Base-by-base conservation (phyloP, 345 rosid species). In the Melaleuca alternifolia region DNA sequence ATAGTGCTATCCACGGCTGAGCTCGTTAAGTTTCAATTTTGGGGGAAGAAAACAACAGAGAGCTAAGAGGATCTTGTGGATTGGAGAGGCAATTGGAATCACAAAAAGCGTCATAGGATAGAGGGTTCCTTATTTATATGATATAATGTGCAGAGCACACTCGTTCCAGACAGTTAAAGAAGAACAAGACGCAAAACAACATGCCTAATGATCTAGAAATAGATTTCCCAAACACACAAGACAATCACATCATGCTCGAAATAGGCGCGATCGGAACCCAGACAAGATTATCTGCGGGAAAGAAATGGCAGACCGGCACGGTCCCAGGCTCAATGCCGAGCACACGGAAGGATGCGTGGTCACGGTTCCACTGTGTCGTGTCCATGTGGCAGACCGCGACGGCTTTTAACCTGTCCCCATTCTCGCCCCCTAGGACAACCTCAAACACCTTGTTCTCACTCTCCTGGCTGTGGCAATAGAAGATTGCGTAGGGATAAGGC, bases 321-420 rank as follows among this genome's bases (percentile, higher is more conserved):
- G 84, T 15, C 44, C 88, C 88, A 5, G 84, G 88, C 48, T 87
- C 46, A 26, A 76, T 76, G 26, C 57, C 50, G 26, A 87, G 84
- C 86, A 84, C 86, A 16, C 85, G 86, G 82, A 87, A 87, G 52
- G 89, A 76, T 76, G 59, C 41, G 53, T 87, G 89, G 37, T 84
- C 51, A 2, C 14, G 54, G 79, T 79, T 84, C 89, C 86, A 87
- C 77, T 65, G 54, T 12, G 86, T 84, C 3, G 88, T 84, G 83
- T 87, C 89, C 77, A 56, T 30, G 84, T 87, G 89, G 53, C 89
- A 87, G 41, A 87, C 89, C 14, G 89, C 86, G 7, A 87, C 77
- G 1, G 89, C 86, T 7, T 87, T 84, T 50, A 84, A 86, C 50
- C n/a, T 87, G 30, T 85, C 61, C 84, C 86, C 84, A 33, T 87